Base-by-base conservation (phyloP, 345 rosid genomes). In the Trapa bicornis region DNA sequence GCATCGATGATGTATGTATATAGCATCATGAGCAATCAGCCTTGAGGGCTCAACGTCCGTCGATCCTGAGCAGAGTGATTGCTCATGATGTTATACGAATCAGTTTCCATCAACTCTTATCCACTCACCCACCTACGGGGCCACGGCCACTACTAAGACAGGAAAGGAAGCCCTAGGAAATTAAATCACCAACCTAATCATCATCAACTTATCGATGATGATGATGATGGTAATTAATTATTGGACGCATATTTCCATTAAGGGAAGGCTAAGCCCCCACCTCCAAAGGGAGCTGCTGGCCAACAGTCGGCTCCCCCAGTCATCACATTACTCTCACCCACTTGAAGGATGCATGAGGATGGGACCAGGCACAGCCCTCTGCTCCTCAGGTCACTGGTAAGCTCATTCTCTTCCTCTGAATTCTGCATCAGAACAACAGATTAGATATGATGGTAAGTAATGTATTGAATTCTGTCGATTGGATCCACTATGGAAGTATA, bases 21-120 rank as follows among this genome's bases (percentile, higher is more conserved):
- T 93, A 93, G 86, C 98, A 93, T 93, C 98, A 90, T 80, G 96
- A 90, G 97, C 96, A 93, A 90, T 93, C 96, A 90, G 90, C 96
- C 97, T 90, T 89, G 37, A 45, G 48, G 75, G 77, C 29, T 22
- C 29, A 22, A 22, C 29, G 29, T 22, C 29, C 29, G 29, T 52
- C 38, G 65, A 16, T 56, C 15, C 33, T 32, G 70, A 80, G 89
- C 86, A 87, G 96, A 83, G 82, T 93, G 98, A 82, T 88, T 93
- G 97, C 96, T 90, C 82, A 80, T 90, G 98, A 90, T 90, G 94
- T 88, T 93, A 88, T 92, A 89, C 69, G 81, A 11, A 73, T 78
- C 71, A 68, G 39, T 54, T 52, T 64, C 47, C 36, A 54, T n/a
- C 2, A n/a, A 54, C 32, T 35, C 60, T 35, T n/a, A 54, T 9